Percentiles rank a stretch among this genome's conserved stretches.
These are phyloP conservation scores for Neurospora intermedia DNA, from an alignment of 495 filamentous ascomycete genomes.

Conservation along the genomic window DNA sequence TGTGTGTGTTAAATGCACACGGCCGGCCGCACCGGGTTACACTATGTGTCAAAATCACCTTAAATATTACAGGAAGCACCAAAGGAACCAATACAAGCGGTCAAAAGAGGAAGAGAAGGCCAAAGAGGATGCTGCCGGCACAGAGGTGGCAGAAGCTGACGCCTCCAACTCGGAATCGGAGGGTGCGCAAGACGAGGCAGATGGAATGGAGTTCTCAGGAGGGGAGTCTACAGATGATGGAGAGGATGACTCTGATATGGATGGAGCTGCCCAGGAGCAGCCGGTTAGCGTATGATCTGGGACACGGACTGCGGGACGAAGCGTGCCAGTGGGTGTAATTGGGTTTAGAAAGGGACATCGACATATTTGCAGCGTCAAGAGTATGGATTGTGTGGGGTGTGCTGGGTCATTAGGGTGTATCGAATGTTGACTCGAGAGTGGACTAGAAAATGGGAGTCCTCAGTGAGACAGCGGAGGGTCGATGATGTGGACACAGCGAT, in stretches of 20 bases:
- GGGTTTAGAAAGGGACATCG: background rate
- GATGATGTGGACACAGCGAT: background rate
- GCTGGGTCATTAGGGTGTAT: background rate
- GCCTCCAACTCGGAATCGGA: background rate
- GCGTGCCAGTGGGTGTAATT: background rate
- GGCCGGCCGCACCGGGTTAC: background rate
- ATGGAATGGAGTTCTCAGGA: background rate
- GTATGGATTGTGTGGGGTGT: background rate
- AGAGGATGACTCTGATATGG: background rate
- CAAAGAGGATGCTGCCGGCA: background rate
- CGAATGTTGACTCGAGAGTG: background rate
- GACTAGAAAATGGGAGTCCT: background rate
- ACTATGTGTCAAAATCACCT: background rate
- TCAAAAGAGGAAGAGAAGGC: background rate
- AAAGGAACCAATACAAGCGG: fast-evolving
- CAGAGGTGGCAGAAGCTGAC: background rate
- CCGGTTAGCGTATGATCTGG: background rate
- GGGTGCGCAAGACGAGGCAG: background rate
- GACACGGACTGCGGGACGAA: background rate
- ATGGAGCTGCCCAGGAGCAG: background rate
- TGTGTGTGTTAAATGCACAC: no score
- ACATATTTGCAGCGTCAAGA: background rate
- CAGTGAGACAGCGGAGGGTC: background rate
- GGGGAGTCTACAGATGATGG: background rate
- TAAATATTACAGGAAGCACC: background rate